A percentile compares a stretch with the other conserved stretches of the same genome.
Conservation (phyloP, 164 flowering plant genomes). For the Macadamia tetraphylla region DNA sequence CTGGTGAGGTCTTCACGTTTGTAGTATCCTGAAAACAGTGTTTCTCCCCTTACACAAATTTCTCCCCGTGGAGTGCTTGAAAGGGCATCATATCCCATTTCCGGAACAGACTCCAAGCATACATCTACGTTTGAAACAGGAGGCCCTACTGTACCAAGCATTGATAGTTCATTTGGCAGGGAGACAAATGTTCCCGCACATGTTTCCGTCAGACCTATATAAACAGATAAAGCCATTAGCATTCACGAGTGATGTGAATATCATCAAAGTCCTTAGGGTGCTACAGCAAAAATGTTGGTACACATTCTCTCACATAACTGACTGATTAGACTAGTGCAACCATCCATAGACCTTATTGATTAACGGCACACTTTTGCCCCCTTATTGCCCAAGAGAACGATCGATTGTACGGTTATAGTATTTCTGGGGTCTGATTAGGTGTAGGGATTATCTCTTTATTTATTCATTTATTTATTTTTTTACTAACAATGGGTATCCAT, state of each 20-base stretch:
- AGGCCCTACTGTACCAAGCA: slow-evolving; percentile 98
- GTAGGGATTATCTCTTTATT: too few relatives aligned
- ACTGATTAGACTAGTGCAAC: too few relatives aligned
- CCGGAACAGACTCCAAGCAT: slow-evolving; percentile 93
- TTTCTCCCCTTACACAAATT: slow-evolving; percentile 72
- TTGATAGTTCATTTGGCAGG: slow-evolving; percentile 59
- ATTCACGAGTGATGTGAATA: background rate
- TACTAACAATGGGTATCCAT: too few relatives aligned
- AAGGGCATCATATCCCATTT: slow-evolving; percentile 96
- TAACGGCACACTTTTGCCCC: too few relatives aligned
- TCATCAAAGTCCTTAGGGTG: too few relatives aligned
- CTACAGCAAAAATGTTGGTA: too few relatives aligned
- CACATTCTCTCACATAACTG: too few relatives aligned
- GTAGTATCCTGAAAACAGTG: slow-evolving; percentile 85
- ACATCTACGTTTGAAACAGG: slow-evolving; percentile 89
- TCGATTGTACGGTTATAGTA: too few relatives aligned
- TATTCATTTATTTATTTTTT: too few relatives aligned
- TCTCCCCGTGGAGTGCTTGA: slow-evolving; percentile 85
- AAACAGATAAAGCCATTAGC: slow-evolving; percentile 7
- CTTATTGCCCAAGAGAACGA: too few relatives aligned
- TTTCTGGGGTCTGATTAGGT: too few relatives aligned
- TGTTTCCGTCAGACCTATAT: slow-evolving; percentile 85
- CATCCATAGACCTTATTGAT: too few relatives aligned
- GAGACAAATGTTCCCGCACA: slow-evolving; percentile 96
- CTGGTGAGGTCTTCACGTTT: slow-evolving; percentile 88